A percentile compares a stretch with the other conserved stretches of the same genome.
Conservation (phyloP, 805 yeast genomes). For the Candida silvatica region DNA sequence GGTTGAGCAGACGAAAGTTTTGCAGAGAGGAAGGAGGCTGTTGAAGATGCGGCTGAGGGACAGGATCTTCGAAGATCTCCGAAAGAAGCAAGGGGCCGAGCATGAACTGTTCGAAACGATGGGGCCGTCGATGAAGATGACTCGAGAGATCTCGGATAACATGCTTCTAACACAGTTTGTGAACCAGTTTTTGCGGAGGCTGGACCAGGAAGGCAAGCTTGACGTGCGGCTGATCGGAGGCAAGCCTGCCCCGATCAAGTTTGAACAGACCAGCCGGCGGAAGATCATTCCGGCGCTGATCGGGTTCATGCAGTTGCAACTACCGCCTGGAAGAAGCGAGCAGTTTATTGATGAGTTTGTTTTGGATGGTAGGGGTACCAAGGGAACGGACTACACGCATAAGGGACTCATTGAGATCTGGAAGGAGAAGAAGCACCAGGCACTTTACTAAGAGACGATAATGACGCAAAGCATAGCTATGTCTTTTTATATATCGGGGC, state of each 20-base stretch:
- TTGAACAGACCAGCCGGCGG: constrained; percentile 12
- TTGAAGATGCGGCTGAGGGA: constrained; percentile 1
- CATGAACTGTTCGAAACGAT: too few species aligned
- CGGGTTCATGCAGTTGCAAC: constrained; percentile 20
- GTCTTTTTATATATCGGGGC: neutral
- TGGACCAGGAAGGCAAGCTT: constrained; percentile 2
- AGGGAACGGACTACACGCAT: constrained; percentile 13
- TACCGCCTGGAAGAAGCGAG: constrained; percentile 11
- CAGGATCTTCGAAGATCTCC: too few species aligned
- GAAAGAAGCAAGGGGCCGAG: too few species aligned
- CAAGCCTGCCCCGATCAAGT: constrained; percentile 8
- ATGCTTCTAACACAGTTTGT: constrained; percentile 15
- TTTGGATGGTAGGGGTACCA: constrained; percentile 15
- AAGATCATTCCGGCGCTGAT: constrained; percentile 13
- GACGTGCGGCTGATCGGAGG: neutral
- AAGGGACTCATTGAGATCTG: constrained; percentile 18
- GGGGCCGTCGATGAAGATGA: too few species aligned
- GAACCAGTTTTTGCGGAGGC: constrained; percentile 13
- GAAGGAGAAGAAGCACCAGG: constrained; percentile 3
- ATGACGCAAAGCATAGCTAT: neutral
- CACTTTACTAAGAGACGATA: neutral
- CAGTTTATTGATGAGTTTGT: constrained; percentile 22
- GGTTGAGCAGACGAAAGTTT: constrained; percentile 6
- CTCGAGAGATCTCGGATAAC: too few species aligned
- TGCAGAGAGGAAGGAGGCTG: constrained; percentile 7